Evolutionary conservation across 257 asterid species (phyloP).

Genomic region (Scutellaria galericulata): DNA sequence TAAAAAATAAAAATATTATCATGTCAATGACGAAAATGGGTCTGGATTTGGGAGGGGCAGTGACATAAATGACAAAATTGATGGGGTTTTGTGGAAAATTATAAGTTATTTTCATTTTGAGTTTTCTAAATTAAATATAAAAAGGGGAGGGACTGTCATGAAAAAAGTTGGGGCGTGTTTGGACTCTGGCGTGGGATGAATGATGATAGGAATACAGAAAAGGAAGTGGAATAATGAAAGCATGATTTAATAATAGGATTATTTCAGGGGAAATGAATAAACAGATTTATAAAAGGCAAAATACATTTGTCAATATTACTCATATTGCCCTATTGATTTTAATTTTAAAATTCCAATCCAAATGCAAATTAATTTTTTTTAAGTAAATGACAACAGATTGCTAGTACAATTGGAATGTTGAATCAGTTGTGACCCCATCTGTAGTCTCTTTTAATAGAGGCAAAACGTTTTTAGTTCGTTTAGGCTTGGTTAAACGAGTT

Average conservation of each 20-base stretch:
- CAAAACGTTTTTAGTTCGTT: too few species aligned
- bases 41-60: neutral
- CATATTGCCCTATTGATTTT: too few species aligned
- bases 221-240: conserved; percentile 6
- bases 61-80: neutral
- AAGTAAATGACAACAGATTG: too few species aligned
- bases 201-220: conserved; percentile 29
- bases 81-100: neutral
- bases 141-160: conserved; percentile 23
- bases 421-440: too few species aligned
- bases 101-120: neutral
- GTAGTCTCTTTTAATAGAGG: too few species aligned
- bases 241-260: neutral
- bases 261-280: too few species aligned
- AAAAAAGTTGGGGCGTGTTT: conserved; percentile 38
- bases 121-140: neutral
- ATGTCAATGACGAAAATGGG: conserved; percentile 26
- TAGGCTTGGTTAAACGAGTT: too few species aligned
- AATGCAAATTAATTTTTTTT: too few species aligned
- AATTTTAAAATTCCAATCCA: too few species aligned
- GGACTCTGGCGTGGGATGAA: conserved; percentile 37
- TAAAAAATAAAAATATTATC: neutral
- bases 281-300: too few species aligned
- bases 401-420: too few species aligned
- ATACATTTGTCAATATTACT: too few species aligned